A percentile compares a stretch with the other conserved stretches of the same genome.
Conservation (phyloP, 306 rosid genomes). For the Adenanthera pavonina region DNA sequence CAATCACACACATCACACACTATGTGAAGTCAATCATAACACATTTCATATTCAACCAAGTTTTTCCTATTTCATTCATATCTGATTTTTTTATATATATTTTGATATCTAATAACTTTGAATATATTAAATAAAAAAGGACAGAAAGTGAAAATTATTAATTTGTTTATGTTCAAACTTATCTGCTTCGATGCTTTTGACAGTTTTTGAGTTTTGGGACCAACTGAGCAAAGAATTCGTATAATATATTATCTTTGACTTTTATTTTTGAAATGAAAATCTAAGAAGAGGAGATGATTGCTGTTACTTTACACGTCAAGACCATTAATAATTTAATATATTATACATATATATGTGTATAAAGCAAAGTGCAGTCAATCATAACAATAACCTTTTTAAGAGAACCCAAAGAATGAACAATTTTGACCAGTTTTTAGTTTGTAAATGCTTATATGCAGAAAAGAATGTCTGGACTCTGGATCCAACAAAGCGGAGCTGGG, state of each 20-base stretch:
- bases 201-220: neutral
- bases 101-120: neutral
- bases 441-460: neutral
- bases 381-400: neutral
- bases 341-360: too few species aligned
- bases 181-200: too few species aligned
- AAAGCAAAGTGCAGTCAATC: constrained; percentile 15
- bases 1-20: too few species aligned
- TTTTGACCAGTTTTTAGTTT: constrained; percentile 26
- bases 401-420: constrained; percentile 3
- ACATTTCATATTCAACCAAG: too few species aligned
- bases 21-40: too few species aligned
- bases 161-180: too few species aligned
- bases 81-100: too few species aligned
- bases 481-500: constrained; percentile 11
- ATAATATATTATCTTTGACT: neutral
- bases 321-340: neutral
- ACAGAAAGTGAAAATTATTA: neutral
- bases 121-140: neutral
- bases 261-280: constrained; percentile 1
- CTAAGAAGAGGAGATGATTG: constrained; percentile 23
- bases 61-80: too few species aligned
- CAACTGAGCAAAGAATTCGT: neutral
- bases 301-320: constrained; percentile 36
- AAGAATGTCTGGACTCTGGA: constrained; percentile 7